Percentiles rank a stretch among this genome's conserved stretches.
phyloP scores from a whole-genome alignment of 2,329 filamentous ascomycete genomes.

The Penicillium sp. region DNA sequence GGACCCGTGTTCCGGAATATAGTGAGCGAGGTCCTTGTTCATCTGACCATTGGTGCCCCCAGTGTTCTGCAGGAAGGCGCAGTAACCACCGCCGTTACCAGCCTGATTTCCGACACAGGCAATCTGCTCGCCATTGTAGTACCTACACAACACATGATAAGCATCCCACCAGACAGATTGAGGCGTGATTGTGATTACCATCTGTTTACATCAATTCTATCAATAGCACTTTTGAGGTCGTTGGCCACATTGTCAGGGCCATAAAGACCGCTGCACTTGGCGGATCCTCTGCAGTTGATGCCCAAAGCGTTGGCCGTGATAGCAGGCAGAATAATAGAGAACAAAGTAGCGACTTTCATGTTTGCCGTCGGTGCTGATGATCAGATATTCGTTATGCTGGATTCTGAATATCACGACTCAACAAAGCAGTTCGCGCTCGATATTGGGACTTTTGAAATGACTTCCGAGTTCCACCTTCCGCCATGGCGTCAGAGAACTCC shows the following conservation, averaged over 20 bases:
- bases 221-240: neutral
- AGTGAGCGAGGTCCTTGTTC: neutral
- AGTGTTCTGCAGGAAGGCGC: conserved; percentile 1
- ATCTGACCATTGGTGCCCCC: conserved; percentile 1
- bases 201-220: neutral
- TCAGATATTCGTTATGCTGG: no score
- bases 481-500: no score
- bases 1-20: conserved; percentile 1
- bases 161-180: neutral
- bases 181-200: neutral
- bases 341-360: neutral
- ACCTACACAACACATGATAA: neutral
- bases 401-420: no score
- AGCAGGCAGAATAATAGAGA: neutral
- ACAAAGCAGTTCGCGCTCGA: no score
- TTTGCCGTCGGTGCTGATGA: neutral
- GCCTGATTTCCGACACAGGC: neutral
- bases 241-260: neutral
- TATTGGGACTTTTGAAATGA: no score
- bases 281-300: neutral
- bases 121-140: conserved; percentile 2
- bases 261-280: neutral
- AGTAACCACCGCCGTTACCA: conserved; percentile 1
- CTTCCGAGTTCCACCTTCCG: no score
- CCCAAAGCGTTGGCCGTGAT: neutral